Conservation (phyloP, 768 basidiomycete genomes). For the Lactifluus volemus region DNA sequence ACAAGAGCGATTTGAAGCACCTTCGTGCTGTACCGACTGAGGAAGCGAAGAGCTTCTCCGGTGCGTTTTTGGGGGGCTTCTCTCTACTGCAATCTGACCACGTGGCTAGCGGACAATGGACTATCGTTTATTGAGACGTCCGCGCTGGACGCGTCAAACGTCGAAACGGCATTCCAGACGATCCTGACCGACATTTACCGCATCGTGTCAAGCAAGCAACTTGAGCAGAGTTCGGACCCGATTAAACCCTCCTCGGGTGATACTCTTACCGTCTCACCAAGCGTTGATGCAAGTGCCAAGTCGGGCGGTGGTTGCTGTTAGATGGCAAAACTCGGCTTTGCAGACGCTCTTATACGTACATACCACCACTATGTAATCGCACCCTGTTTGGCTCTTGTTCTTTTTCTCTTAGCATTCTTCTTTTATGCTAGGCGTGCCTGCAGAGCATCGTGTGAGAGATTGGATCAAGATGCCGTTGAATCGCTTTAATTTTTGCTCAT, state of each 20-base stretch:
- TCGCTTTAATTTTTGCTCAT: neutral
- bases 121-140: conserved; percentile 98
- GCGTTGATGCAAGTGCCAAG: conserved; percentile 50
- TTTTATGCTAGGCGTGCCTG: conserved; percentile 1
- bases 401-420: neutral
- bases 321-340: conserved; percentile 3
- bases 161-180: conserved; percentile 95
- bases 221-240: conserved; percentile 74
- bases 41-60: conserved; percentile 86
- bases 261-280: conserved; percentile 79
- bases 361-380: conserved; percentile 16
- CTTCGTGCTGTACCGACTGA: conserved; percentile 94
- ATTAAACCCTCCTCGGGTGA: conserved; percentile 75
- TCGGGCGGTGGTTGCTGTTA: conserved; percentile 61
- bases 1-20: conserved; percentile 99
- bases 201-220: conserved; percentile 91
- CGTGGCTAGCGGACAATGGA: conserved; percentile 66
- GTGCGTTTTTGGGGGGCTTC: conserved; percentile 36
- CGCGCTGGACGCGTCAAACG: conserved; percentile 98
- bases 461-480: neutral
- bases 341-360: conserved; percentile 8
- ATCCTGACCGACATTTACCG: conserved; percentile 97
- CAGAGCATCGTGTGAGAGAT: neutral
- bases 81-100: neutral
- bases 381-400: conserved; percentile 10